phyloP scores from a whole-genome alignment of 148 eudicot species.

The Camellia sinensis region DNA sequence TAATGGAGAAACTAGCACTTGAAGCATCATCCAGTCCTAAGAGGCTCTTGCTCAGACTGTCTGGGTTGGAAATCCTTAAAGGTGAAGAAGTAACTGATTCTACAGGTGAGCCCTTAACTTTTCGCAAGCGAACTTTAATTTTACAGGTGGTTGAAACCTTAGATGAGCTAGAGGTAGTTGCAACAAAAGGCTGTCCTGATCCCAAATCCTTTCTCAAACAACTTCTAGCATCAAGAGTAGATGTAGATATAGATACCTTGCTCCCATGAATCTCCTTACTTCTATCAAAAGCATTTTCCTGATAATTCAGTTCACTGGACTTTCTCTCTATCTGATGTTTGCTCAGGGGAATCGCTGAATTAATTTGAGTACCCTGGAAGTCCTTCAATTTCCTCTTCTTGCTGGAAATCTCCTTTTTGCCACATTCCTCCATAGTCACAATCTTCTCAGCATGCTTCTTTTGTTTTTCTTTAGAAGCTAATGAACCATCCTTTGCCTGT shows the following conservation, averaged over 20 bases:
- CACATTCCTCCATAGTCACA: constrained; percentile 12
- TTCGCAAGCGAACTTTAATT: constrained; percentile 25
- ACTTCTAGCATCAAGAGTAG: constrained; percentile 22
- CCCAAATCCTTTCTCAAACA: constrained; percentile 28
- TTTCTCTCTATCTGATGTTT: constrained; percentile 20
- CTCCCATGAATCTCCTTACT: constrained; percentile 20
- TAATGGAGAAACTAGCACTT: neutral
- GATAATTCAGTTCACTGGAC: constrained; percentile 22
- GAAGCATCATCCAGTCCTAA: neutral
- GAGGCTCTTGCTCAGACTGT: neutral
- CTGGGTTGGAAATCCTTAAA: constrained; percentile 15
- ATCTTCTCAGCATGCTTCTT: constrained; percentile 18
- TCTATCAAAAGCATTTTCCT: constrained; percentile 19
- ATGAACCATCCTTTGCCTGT: constrained; percentile 14
- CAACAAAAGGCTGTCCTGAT: constrained; percentile 32
- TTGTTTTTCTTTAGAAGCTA: constrained; percentile 16
- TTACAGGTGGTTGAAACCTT: constrained; percentile 26
- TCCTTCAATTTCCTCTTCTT: constrained; percentile 43
- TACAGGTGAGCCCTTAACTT: constrained; percentile 32
- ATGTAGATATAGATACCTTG: constrained; percentile 21
- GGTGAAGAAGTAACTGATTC: constrained; percentile 46
- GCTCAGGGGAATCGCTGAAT: constrained; percentile 10
- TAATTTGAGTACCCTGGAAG: constrained; percentile 4
- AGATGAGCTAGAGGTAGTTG: constrained; percentile 47
- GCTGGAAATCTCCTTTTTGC: constrained; percentile 20